Evolutionary conservation across 352 stramenopile species (phyloP).

Genomic region (Phytophthora lateralis): DNA sequence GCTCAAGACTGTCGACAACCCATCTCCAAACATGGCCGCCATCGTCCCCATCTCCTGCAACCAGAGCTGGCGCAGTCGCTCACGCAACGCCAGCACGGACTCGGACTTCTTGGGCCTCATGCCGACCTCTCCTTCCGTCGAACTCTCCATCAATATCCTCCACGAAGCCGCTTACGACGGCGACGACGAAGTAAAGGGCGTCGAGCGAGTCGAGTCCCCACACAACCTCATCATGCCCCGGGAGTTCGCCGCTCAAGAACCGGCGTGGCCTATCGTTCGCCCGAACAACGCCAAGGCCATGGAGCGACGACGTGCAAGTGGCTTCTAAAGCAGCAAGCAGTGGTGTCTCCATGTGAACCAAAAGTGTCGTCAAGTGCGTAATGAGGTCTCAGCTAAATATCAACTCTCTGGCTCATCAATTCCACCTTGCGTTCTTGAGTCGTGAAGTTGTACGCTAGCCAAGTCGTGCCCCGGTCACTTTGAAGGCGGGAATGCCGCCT

Average conservation of each 20-base stretch:
- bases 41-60: conserved; percentile 66
- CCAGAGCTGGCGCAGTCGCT: conserved; percentile 54
- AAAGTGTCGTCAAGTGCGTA: conserved; percentile 18
- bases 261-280: conserved; percentile 13
- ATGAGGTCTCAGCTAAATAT: conserved; percentile 19
- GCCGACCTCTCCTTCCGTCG: conserved; percentile 7
- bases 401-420: conserved; percentile 12
- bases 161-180: conserved; percentile 16
- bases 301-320: conserved; percentile 47
- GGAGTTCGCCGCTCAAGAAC: conserved; percentile 33
- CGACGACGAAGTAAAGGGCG: conserved; percentile 37
- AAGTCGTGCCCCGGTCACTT: neutral
- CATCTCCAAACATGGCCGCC: conserved; percentile 41
- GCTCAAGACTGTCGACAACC: neutral
- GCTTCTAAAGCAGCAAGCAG: conserved; percentile 13
- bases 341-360: conserved; percentile 6
- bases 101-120: conserved; percentile 28
- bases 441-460: too few species aligned
- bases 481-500: conserved; percentile 22
- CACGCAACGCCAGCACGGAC: conserved; percentile 55
- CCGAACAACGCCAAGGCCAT: conserved; percentile 38
- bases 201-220: conserved; percentile 43
- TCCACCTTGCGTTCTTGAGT: neutral
- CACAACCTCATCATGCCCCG: conserved; percentile 52
- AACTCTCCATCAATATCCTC: conserved; percentile 10